These are phyloP conservation scores for Penicillium sp. DNA, from an alignment of 2,329 filamentous ascomycete species.

Conservation along the genomic window DNA sequence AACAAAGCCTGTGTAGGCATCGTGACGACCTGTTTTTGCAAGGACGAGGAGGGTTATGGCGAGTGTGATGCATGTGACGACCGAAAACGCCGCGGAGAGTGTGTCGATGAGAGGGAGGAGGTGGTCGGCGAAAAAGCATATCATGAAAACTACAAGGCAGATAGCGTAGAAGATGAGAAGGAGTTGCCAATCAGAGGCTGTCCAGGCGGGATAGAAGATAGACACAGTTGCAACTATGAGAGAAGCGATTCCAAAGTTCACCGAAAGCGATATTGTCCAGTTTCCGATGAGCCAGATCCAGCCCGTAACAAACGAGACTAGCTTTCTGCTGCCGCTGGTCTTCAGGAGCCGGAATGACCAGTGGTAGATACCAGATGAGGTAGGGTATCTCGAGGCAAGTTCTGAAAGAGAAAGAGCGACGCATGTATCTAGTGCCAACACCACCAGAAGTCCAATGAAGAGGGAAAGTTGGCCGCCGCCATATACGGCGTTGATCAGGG, in stretches of 20 bases:
- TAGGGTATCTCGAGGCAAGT: constrained; percentile 54
- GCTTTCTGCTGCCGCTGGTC: constrained; percentile 41
- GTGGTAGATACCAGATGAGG: constrained; percentile 55
- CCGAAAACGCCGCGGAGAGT: constrained; percentile 52
- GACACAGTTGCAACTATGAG: constrained; percentile 53
- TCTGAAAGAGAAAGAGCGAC: constrained; percentile 54
- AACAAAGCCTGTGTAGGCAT: constrained; percentile 2
- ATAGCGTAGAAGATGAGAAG: constrained; percentile 70
- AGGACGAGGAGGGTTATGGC: constrained; percentile 57
- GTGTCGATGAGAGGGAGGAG: constrained; percentile 63
- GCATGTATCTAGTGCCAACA: constrained; percentile 55
- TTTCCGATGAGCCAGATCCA: constrained; percentile 57
- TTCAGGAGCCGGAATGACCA: constrained; percentile 52
- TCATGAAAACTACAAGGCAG: constrained; percentile 64
- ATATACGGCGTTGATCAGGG: constrained; percentile 45
- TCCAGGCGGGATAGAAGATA: constrained; percentile 57
- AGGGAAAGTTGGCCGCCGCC: constrained; percentile 54
- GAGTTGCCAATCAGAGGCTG: constrained; percentile 61
- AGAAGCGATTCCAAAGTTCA: constrained; percentile 58
- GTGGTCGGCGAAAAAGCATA: constrained; percentile 66
- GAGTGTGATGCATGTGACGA: constrained; percentile 53
- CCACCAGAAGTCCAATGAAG: constrained; percentile 58
- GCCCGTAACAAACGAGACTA: constrained; percentile 54
- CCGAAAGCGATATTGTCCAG: constrained; percentile 54
- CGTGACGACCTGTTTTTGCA: constrained; percentile 55